Evolutionary conservation across 2,329 filamentous ascomycete species (phyloP).

Genomic region (Balansia obtecta): DNA sequence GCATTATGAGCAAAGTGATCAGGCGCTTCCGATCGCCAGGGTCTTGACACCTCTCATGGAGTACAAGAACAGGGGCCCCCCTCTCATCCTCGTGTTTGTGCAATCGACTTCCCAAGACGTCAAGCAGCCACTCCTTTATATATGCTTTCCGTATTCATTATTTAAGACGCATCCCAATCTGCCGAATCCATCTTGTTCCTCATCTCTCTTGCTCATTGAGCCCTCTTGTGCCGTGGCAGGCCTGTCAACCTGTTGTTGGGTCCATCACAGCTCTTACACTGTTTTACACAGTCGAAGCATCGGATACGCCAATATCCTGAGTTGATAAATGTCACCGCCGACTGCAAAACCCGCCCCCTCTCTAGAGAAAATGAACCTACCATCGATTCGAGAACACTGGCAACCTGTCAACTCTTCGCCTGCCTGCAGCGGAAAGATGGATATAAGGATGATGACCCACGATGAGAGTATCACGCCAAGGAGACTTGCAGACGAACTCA

Average conservation of each 20-base stretch:
- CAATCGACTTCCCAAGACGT: slow-evolving; percentile 9
- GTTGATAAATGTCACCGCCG: neutral
- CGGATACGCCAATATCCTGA: neutral
- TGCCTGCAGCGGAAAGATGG: slow-evolving; percentile 10
- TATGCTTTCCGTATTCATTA: slow-evolving; percentile 12
- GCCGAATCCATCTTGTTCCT: slow-evolving; percentile 12
- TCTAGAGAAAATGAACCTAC: slow-evolving; percentile 5
- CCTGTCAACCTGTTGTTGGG: slow-evolving; percentile 1
- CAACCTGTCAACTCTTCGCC: slow-evolving; percentile 9
- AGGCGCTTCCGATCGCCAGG: slow-evolving; percentile 12
- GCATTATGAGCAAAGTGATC: slow-evolving; percentile 15
- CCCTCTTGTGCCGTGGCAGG: slow-evolving; percentile 3
- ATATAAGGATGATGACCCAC: slow-evolving; percentile 11
- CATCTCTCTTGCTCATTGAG: slow-evolving; percentile 8
- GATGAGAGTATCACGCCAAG: slow-evolving; percentile 9
- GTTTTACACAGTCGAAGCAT: slow-evolving; percentile 3
- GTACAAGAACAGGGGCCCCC: slow-evolving; percentile 20
- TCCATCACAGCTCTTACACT: neutral
- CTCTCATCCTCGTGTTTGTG: slow-evolving; percentile 13
- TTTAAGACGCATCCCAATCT: slow-evolving; percentile 11
- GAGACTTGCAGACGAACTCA: slow-evolving; percentile 12
- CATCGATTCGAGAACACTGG: slow-evolving; percentile 7
- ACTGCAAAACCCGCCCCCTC: neutral
- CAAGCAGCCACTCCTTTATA: slow-evolving; percentile 9
- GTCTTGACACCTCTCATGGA: slow-evolving; percentile 14